Conservation (phyloP, 768 basidiomycete species). For the Coprinopsis sp. region DNA sequence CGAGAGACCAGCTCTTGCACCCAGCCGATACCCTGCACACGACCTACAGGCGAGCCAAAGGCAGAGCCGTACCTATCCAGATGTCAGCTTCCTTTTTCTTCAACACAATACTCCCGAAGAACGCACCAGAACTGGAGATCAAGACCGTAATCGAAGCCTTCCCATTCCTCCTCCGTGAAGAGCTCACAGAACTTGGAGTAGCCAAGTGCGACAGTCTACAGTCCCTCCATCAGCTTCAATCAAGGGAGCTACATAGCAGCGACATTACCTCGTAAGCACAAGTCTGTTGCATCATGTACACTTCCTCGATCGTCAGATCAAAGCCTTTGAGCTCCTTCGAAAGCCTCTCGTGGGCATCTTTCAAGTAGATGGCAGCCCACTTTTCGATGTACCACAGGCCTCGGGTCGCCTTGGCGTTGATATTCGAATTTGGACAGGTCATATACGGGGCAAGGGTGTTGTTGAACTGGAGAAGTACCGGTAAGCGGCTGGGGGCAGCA, state of each 20-base stretch:
- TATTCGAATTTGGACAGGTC: constrained; percentile 66
- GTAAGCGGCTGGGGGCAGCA: constrained; percentile 13
- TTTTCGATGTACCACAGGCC: constrained; percentile 49
- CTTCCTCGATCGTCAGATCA: constrained; percentile 58
- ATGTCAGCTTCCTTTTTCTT: background rate
- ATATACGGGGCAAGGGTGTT: constrained; percentile 84
- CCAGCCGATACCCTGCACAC: constrained; percentile 75
- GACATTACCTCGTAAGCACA: constrained; percentile 78
- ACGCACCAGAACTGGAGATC: constrained; percentile 61
- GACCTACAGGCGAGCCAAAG: constrained; percentile 78
- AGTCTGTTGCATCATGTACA: constrained; percentile 74
- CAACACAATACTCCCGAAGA: constrained; percentile 3
- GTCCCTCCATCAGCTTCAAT: background rate
- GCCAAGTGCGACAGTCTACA: constrained; percentile 82
- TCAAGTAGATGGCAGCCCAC: constrained; percentile 74
- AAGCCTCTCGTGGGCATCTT: constrained; percentile 58
- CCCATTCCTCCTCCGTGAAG: constrained; percentile 91
- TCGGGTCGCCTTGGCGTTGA: constrained; percentile 47
- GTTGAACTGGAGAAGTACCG: constrained; percentile 52
- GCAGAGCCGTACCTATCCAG: constrained; percentile 60
- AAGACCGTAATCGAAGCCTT: constrained; percentile 81
- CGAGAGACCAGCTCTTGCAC: constrained; percentile 81
- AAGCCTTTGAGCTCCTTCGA: constrained; percentile 56
- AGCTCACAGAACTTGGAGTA: constrained; percentile 89
- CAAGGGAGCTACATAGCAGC: background rate